Evolutionary conservation across 768 basidiomycete species (phyloP), one percentile per base, ranked within the genome.

Genomic region (Trichaptum fuscoviolaceum): DNA sequence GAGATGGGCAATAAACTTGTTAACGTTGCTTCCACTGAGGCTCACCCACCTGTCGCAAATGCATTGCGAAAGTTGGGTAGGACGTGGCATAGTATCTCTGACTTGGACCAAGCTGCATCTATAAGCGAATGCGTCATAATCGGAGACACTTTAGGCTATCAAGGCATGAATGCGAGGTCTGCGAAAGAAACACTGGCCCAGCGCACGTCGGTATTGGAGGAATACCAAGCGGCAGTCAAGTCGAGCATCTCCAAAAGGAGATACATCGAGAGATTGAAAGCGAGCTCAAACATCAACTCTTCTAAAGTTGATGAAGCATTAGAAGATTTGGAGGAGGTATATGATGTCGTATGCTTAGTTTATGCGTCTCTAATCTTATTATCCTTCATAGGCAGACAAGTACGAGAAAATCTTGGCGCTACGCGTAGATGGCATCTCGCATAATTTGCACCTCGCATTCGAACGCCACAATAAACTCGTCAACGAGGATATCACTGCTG

Each of bases 101-200:
- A 96, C 73, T 84, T 97, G 66, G 90, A 94, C 70, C 90, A 92
- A 68, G 92, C 94, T 2, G 93, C 97, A 77, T 88, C 93, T 35
- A 92, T 95, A 68, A 95, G 91, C 71, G 96, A 98, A 82, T 94
- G 93, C 71, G 93, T 99, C 30, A 90, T 98, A 58, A 78, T 99
- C 27, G 96, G 95, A n/a, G 97, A 99, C 77, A 90, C 94, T 0
- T 80, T 99, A 64, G 95, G 95, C 1, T 99, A 99, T 77, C 96
- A 99, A 76, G 93, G 95, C 23, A 83, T 96, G 79, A 99, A 99
- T 73, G 95, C 97, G n/a, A 85, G 91, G 59, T 93, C 96, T 23
- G 97, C 97, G 1, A 98, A 97, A 75, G 95, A 96, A 76, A 96
- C 97, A 0, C 78, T 99, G 9, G 84, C 88, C 64, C 93, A 95